A percentile compares a stretch with the other conserved stretches of the same genome.
Evolutionary conservation across 495 filamentous ascomycete genomes (phyloP).

Genomic region (Neurospora pannonica): DNA sequence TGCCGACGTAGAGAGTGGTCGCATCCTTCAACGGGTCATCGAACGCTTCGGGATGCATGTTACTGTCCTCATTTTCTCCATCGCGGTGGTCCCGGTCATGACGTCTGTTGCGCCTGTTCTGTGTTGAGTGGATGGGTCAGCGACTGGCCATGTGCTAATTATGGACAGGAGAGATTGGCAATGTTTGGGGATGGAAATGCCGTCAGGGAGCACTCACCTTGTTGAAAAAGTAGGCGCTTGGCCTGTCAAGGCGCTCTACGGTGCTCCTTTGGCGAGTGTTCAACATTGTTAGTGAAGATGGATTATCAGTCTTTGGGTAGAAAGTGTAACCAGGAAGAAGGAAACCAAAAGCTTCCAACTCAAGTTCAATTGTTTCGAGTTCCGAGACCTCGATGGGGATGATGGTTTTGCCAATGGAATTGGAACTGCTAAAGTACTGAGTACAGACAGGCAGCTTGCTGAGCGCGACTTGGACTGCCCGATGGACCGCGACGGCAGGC

Average conservation of each 20-base stretch:
- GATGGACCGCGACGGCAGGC: neutral
- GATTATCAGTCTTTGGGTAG: neutral
- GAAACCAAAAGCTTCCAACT: neutral
- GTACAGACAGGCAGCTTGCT: neutral
- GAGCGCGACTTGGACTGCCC: neutral
- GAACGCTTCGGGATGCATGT: conserved; percentile 42
- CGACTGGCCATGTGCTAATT: neutral
- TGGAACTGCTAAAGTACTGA: neutral
- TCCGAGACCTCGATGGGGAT: neutral
- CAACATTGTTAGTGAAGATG: conserved; percentile 1
- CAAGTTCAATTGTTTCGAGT: neutral
- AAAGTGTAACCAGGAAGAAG: conserved; percentile 3
- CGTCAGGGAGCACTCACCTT: conserved; percentile 44
- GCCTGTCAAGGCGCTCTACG: conserved; percentile 78
- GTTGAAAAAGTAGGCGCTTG: conserved; percentile 76
- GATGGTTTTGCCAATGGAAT: neutral
- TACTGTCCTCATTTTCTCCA: conserved; percentile 33
- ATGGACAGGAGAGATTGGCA: neutral
- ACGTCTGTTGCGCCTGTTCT: conserved; percentile 53
- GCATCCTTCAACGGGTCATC: conserved; percentile 75
- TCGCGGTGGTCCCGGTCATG: conserved; percentile 53
- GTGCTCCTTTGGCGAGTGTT: conserved; percentile 41
- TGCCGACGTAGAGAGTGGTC: conserved; percentile 94
- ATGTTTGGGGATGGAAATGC: neutral
- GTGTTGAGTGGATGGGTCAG: conserved; percentile 7